These are phyloP conservation scores for Pleurotus citrinopileatus DNA, from an alignment of 768 basidiomycete species.

Conservation along the genomic window DNA sequence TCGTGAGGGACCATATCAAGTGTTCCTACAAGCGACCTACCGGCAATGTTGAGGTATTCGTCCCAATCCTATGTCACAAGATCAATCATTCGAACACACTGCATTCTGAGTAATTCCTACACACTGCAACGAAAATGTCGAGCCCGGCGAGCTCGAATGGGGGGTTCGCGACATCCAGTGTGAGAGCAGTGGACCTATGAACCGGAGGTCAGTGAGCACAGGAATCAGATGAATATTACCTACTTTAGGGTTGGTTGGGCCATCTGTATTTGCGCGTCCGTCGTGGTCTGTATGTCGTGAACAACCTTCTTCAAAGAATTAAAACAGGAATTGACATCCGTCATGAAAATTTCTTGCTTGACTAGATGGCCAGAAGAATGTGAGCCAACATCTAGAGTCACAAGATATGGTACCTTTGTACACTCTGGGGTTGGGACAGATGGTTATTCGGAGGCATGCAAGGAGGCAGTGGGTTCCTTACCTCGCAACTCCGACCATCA, in stretches of 20 bases:
- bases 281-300: conserved; percentile 53
- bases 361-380: conserved; percentile 37
- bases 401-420: conserved; percentile 28
- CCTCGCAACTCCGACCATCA: conserved; percentile 90
- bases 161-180: conserved; percentile 41
- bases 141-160: conserved; percentile 43
- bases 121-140: conserved; percentile 61
- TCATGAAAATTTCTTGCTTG: conserved; percentile 80
- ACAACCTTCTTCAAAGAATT: conserved; percentile 76
- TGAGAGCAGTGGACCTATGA: conserved; percentile 47
- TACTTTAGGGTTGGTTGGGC: conserved; percentile 64
- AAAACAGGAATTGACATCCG: conserved; percentile 79
- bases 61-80: conserved; percentile 52
- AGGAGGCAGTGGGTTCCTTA: conserved; percentile 27
- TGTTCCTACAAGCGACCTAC: conserved; percentile 26
- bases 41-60: conserved; percentile 49
- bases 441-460: not conserved
- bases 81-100: not conserved
- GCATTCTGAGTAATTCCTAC: conserved; percentile 15
- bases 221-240: conserved; percentile 13
- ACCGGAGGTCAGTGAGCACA: not conserved
- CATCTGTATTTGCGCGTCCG: conserved; percentile 65
- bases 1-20: not conserved
- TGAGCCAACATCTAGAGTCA: not conserved
- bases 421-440: conserved; percentile 27